Evolutionary conservation across 192 early-diverging fungal species (phyloP), one percentile per base, ranked within the genome.

Genomic region (Kappamyces sp.): DNA sequence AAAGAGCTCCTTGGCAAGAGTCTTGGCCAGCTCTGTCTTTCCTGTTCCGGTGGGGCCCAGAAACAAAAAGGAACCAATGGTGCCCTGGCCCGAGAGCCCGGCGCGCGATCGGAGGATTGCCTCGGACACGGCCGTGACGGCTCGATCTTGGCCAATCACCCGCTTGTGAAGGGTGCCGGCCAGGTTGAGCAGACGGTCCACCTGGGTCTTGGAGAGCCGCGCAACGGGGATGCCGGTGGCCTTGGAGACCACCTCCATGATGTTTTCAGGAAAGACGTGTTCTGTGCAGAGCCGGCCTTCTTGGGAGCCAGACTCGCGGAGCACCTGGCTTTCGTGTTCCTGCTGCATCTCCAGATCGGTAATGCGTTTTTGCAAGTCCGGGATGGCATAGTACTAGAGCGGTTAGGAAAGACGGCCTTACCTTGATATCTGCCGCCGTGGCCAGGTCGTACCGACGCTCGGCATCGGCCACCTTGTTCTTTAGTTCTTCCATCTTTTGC

Each of bases 211-310:
- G 59, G 80, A 87, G 57, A 99, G 78, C 12, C 85, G 72, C 65
- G 88, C 81, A 32, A 97, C 91, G 0, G 96, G 96, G 46, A 99
- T 99, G 12, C 93, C 93, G 4, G 96, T 99, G 93, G 92, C 96
- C 2, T 91, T 77, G 9, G 91, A 80, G 12, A 99, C 88, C 36
- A 99, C 89, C 61, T 96, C 94, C 50, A 83, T 88, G 50, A 99
- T 90, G 65, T 94, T 89, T 64, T 97, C 92, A 0, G 91, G 84
- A 7, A 84, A 83, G 3, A 99, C 93, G 3, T 87, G 74, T 34
- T 96, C 91, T 43, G 87, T 87, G 33, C 96, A 72, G 43, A 97
- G 77, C 43, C 79, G 70, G 29, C 59, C 2, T 69, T 61, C 45
- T 40, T 72, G 69, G 49, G 48, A 42, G 48, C 65, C 6, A 71